phyloP scores from a whole-genome alignment of 345 rosid species.

The Ailanthus altissimus region DNA sequence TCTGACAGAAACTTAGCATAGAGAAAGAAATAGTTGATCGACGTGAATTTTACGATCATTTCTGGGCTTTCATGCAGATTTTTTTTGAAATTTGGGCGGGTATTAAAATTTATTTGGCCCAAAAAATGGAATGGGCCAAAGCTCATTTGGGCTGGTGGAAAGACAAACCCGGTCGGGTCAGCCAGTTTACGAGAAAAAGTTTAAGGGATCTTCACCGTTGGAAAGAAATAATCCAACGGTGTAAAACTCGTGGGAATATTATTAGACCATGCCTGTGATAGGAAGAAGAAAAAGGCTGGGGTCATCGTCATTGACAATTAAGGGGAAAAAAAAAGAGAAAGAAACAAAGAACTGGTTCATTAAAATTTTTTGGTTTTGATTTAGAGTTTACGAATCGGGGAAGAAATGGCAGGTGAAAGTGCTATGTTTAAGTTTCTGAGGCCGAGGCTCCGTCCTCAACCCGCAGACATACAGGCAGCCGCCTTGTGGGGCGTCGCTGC shows the following conservation, averaged over 20 bases:
- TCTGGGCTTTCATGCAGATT: too few relatives aligned
- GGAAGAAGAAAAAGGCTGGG: not conserved
- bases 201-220: not conserved
- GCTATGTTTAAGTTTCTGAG: slow-evolving; percentile 43
- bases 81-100: too few relatives aligned
- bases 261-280: not conserved
- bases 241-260: not conserved
- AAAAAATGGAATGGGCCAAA: too few relatives aligned
- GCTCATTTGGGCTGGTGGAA: too few relatives aligned
- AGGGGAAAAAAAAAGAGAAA: not conserved
- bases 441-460: slow-evolving; percentile 61
- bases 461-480: slow-evolving; percentile 66
- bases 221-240: slow-evolving; percentile 2
- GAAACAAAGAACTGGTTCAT: slow-evolving; percentile 1
- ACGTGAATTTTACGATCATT: too few relatives aligned
- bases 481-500: slow-evolving; percentile 89
- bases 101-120: too few relatives aligned
- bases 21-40: too few relatives aligned
- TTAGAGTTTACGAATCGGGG: slow-evolving; percentile 2
- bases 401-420: slow-evolving; percentile 49
- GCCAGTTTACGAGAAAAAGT: not conserved
- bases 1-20: too few relatives aligned
- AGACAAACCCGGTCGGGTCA: not conserved
- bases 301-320: slow-evolving; percentile 1
- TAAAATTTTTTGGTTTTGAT: not conserved